These are phyloP conservation scores for Neltuma alba DNA, from an alignment of 306 rosid species.

Conservation along the genomic window DNA sequence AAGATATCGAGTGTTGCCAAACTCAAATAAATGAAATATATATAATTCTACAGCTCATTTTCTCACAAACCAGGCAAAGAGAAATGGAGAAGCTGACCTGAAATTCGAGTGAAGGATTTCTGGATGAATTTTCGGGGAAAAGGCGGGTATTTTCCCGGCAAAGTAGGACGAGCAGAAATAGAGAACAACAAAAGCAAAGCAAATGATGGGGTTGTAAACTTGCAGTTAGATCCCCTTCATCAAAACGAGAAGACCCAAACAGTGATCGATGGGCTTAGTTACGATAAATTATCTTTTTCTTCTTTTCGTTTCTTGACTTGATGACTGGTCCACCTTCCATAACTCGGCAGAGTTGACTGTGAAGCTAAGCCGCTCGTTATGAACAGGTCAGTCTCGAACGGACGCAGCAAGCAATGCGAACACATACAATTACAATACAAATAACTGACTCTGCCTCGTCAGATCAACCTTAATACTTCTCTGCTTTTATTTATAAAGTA, in stretches of 20 bases:
- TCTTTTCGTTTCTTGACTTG: not conserved
- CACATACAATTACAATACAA: not conserved
- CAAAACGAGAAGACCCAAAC: not conserved
- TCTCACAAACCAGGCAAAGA: conserved; percentile 16
- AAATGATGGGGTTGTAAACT: not conserved
- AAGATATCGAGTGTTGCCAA: not conserved
- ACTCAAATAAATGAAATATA: conserved; percentile 10
- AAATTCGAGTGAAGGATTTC: conserved; percentile 21
- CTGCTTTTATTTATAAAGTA: too few relatives aligned
- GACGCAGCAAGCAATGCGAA: too few relatives aligned
- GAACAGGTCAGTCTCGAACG: not conserved
- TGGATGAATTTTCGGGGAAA: conserved; percentile 17
- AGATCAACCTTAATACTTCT: too few relatives aligned
- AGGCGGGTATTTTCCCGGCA: conserved; percentile 14
- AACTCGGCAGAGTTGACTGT: conserved; percentile 29
- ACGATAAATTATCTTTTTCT: too few relatives aligned
- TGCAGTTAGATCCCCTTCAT: not conserved
- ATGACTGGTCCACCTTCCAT: not conserved
- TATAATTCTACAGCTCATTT: conserved; percentile 1
- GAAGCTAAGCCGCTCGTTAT: not conserved
- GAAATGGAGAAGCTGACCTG: conserved; percentile 42
- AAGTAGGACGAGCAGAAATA: not conserved
- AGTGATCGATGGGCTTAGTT: not conserved
- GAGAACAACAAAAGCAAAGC: not conserved
- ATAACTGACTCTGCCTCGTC: too few relatives aligned